Evolutionary conservation across 1,284 basidiomycete genomes (phyloP).

Genomic region (Cystobasidium slooffiae): DNA sequence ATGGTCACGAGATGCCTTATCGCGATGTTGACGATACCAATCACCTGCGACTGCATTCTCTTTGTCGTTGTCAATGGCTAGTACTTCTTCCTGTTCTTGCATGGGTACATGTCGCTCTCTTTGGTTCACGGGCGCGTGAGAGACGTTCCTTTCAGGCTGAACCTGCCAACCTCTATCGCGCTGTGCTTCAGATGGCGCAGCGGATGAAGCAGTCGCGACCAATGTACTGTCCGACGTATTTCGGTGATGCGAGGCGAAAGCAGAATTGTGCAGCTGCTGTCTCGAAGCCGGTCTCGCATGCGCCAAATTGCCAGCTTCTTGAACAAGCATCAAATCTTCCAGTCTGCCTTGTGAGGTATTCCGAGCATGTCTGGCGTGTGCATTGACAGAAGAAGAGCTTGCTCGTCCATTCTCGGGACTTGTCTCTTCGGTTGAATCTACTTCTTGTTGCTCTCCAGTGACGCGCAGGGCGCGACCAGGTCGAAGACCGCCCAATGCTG

Average conservation of each 20-base stretch:
- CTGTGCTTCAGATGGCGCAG: not conserved
- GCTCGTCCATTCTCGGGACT: constrained; percentile 3
- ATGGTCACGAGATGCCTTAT: not conserved
- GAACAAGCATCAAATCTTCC: constrained; percentile 28
- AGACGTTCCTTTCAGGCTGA: not conserved
- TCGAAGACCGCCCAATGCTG: not conserved
- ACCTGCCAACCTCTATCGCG: constrained; percentile 5
- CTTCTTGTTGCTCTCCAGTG: not conserved
- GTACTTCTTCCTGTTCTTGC: constrained; percentile 22
- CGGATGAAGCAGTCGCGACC: constrained; percentile 1
- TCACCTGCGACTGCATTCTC: constrained; percentile 27
- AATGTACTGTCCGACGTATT: constrained; percentile 14
- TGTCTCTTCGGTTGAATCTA: not conserved
- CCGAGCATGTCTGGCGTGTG: not conserved
- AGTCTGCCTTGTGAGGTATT: not conserved
- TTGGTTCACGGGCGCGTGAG: not conserved
- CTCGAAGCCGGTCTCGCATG: constrained; percentile 13
- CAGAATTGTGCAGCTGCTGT: not conserved
- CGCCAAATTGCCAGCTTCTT: constrained; percentile 5
- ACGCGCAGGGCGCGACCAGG: constrained; percentile 3
- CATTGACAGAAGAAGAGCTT: not conserved
- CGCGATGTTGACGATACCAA: constrained; percentile 26
- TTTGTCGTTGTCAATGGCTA: constrained; percentile 25
- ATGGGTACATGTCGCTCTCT: not conserved
- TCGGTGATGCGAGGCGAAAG: not conserved